These are phyloP conservation scores for Kodamaea lidongshanica DNA, from an alignment of 805 yeast species.

Conservation along the genomic window DNA sequence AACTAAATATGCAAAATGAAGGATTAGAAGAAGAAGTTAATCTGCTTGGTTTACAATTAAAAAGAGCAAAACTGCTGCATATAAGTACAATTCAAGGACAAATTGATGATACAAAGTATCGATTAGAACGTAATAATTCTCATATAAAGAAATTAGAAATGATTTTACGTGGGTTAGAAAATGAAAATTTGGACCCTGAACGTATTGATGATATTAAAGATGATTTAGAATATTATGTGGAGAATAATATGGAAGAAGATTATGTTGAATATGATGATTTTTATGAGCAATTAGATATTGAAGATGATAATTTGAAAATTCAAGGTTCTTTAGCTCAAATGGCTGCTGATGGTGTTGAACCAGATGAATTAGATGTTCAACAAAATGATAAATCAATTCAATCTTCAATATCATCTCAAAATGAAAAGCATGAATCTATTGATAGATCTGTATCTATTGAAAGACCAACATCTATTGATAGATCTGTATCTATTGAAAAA, in stretches of 20 bases:
- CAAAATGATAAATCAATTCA: neutral
- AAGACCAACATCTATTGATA: too few relatives aligned
- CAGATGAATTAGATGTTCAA: conserved; percentile 10
- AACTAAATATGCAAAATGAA: conserved; percentile 75
- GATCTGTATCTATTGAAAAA: too few relatives aligned
- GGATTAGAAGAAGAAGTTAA: conserved; percentile 62
- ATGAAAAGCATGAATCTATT: too few relatives aligned
- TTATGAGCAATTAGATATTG: conserved; percentile 78
- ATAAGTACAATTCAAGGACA: conserved; percentile 40
- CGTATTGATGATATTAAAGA: conserved; percentile 72
- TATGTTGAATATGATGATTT: conserved; percentile 91
- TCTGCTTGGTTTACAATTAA: conserved; percentile 23
- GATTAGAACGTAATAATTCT: conserved; percentile 66
- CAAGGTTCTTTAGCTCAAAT: conserved; percentile 21
- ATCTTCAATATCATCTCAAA: conserved; percentile 28
- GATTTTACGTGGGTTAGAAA: conserved; percentile 69
- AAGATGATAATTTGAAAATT: conserved; percentile 32
- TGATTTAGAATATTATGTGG: conserved; percentile 89
- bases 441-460: too few relatives aligned
- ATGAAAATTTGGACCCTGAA: conserved; percentile 73
- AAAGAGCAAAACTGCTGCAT: conserved; percentile 51
- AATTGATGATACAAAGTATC: conserved; percentile 56
- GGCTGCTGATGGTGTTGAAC: conserved; percentile 14
- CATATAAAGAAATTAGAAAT: conserved; percentile 76
- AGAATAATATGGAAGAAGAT: conserved; percentile 86